Conservation (phyloP, 495 filamentous ascomycete species). For the Corynascus novoguineensis region DNA sequence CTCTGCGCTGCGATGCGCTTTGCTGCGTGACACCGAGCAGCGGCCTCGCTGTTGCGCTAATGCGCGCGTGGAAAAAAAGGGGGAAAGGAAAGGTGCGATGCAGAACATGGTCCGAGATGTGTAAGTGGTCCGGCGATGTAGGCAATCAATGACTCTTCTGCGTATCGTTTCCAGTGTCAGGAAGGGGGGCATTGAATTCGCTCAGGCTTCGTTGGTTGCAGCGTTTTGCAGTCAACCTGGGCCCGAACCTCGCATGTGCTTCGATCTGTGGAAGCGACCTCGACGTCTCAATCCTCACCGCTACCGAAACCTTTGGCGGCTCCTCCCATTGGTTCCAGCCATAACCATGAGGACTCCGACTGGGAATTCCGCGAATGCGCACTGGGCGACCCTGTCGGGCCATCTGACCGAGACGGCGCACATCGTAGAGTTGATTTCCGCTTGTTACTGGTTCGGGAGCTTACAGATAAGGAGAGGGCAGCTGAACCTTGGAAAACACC, state of each 20-base stretch:
- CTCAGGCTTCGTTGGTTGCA: not conserved
- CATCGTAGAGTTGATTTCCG: not conserved
- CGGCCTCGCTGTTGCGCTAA: conserved; percentile 4
- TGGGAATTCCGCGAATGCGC: not conserved
- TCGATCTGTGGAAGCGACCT: not conserved
- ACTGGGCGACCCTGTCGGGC: conserved; percentile 1
- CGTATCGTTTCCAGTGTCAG: not conserved
- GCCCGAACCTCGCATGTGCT: conserved; percentile 4
- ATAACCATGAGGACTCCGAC: conserved; percentile 1
- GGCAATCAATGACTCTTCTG: not conserved
- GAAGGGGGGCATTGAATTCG: no score
- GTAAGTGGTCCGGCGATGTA: not conserved
- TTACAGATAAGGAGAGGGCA: conserved; percentile 6
- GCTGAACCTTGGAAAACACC: conserved; percentile 2
- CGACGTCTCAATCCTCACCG: not conserved
- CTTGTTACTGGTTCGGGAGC: not conserved
- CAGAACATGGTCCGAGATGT: not conserved
- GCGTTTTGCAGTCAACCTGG: not conserved
- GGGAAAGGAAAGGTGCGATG: not conserved
- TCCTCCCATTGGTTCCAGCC: not conserved
- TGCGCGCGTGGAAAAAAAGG: not conserved
- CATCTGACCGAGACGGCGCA: not conserved
- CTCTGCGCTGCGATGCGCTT: conserved; percentile 2
- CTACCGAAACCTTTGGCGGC: not conserved
- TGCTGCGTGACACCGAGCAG: conserved; percentile 8